These are phyloP conservation scores for Persicaria tinctoria DNA, from an alignment of 148 eudicot genomes.

Conservation along the genomic window DNA sequence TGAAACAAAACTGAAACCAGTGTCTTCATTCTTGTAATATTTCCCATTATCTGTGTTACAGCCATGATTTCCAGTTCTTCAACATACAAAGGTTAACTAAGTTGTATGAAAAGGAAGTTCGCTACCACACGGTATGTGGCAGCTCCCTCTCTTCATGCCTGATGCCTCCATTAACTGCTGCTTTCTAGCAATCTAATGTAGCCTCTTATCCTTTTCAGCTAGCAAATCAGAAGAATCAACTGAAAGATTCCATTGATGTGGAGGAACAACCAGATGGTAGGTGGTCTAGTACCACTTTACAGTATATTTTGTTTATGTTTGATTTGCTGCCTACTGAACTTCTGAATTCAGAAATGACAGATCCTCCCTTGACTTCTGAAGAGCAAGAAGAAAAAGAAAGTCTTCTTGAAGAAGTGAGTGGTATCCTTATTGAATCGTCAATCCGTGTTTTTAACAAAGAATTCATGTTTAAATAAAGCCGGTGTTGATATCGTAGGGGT, in stretches of 20 bases:
- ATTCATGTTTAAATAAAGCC: background rate
- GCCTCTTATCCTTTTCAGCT: constrained; percentile 30
- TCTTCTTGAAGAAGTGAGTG: constrained; percentile 59
- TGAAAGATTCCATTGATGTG: constrained; percentile 87
- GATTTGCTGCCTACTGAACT: constrained; percentile 8
- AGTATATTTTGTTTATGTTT: background rate
- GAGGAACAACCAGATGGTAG: constrained; percentile 81
- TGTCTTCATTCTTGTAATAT: too few species aligned
- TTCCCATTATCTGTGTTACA: constrained; percentile 14
- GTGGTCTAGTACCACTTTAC: constrained; percentile 2
- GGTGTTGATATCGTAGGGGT: constrained; percentile 44
- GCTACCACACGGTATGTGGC: constrained; percentile 69
- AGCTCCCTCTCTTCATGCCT: background rate
- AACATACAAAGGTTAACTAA: constrained; percentile 85
- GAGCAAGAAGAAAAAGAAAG: constrained; percentile 95
- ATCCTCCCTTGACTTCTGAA: constrained; percentile 91
- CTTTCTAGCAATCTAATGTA: constrained; percentile 10
- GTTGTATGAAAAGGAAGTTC: constrained; percentile 97
- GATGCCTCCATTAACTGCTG: background rate
- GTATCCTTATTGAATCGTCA: background rate
- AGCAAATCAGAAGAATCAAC: constrained; percentile 71
- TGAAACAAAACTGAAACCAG: too few species aligned
- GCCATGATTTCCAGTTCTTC: constrained; percentile 98
- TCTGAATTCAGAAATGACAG: constrained; percentile 55
- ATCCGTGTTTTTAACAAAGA: background rate